Evolutionary conservation across 768 basidiomycete genomes (phyloP).

Genomic region (Pholiota conissans): DNA sequence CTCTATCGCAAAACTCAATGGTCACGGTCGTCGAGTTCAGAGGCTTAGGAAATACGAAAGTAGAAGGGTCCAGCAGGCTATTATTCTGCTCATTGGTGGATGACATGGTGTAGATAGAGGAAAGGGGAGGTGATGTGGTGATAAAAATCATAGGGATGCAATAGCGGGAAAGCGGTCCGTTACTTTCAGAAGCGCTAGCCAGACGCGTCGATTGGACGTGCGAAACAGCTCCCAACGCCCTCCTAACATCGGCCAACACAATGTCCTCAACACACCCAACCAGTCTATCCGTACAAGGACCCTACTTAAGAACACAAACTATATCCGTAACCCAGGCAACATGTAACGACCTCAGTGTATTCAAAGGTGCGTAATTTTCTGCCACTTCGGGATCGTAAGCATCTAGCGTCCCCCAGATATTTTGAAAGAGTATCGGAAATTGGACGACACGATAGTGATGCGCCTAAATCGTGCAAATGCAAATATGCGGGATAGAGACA

Average conservation of each 20-base stretch:
- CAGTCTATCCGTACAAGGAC: conserved; percentile 69
- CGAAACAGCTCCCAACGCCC: not conserved
- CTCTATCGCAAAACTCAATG: conserved; percentile 93
- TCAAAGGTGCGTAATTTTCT: conserved; percentile 57
- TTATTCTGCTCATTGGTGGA: conserved; percentile 7
- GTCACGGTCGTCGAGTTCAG: conserved; percentile 52
- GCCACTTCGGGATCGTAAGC: not conserved
- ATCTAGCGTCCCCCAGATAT: conserved; percentile 50
- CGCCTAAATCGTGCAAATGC: conserved; percentile 79
- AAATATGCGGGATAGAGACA: conserved; percentile 70
- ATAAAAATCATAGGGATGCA: not conserved
- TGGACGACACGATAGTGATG: conserved; percentile 82
- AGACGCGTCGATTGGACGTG: conserved; percentile 1
- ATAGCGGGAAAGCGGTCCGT: not conserved
- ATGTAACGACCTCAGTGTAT: conserved; percentile 72
- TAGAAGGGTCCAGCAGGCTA: conserved; percentile 41
- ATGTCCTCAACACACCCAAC: conserved; percentile 53
- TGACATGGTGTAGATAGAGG: not conserved
- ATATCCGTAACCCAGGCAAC: conserved; percentile 68
- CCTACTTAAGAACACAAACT: conserved; percentile 54
- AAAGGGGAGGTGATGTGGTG: not conserved
- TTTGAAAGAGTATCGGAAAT: conserved; percentile 75
- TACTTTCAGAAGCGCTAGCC: not conserved
- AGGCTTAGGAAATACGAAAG: conserved; percentile 56
- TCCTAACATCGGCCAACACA: not conserved